Conservation (phyloP, 2,329 filamentous ascomycete species). For the Alternaria infectoria region DNA sequence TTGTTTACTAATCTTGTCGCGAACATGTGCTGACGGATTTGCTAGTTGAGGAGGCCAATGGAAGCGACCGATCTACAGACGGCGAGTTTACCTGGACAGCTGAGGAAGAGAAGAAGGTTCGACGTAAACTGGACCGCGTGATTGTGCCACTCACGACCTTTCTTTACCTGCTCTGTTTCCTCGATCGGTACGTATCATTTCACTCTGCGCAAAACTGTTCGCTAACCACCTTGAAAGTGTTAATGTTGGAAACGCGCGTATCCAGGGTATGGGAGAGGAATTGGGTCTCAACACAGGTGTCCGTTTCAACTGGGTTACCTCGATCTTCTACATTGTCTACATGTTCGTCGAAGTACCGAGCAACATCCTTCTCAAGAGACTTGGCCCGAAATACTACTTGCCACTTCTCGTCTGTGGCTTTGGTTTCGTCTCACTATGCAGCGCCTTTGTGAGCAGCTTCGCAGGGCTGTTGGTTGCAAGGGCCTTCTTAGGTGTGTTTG, state of each 20-base stretch:
- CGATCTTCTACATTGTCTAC: constrained; percentile 66
- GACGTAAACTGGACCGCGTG: constrained; percentile 61
- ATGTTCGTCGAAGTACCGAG: constrained; percentile 63
- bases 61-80: constrained; percentile 39
- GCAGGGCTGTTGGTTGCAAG: constrained; percentile 56
- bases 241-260: constrained; percentile 62
- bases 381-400: constrained; percentile 61
- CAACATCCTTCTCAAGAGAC: constrained; percentile 61
- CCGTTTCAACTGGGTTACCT: constrained; percentile 64
- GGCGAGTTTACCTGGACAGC: constrained; percentile 55
- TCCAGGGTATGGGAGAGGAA: constrained; percentile 60
- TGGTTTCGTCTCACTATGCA: constrained; percentile 61
- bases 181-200: constrained; percentile 45
- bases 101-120: constrained; percentile 58
- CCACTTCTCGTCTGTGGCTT: constrained; percentile 63
- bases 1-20: not conserved
- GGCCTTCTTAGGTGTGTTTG: constrained; percentile 61
- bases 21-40: constrained; percentile 9
- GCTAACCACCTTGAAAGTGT: constrained; percentile 28
- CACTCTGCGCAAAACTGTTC: not conserved
- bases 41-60: constrained; percentile 31
- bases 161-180: constrained; percentile 61
- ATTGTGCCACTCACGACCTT: constrained; percentile 61
- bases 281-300: constrained; percentile 54
- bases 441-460: constrained; percentile 60